Conservation (phyloP, 495 filamentous ascomycete species). For the Tuber borchii region DNA sequence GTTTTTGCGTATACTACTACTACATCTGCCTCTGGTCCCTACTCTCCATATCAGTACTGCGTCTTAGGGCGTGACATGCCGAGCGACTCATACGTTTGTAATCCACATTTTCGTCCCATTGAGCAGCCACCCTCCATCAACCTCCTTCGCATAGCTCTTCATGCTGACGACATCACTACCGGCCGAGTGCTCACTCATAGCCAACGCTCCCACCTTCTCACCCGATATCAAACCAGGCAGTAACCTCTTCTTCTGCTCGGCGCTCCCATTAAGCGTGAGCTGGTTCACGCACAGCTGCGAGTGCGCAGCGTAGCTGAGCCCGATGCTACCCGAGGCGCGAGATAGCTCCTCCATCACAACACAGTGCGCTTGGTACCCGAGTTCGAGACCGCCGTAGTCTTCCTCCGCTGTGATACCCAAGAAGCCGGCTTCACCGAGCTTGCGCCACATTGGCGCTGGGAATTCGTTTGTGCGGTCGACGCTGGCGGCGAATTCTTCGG, state of each 20-base stretch:
- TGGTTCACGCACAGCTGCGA: constrained; percentile 97
- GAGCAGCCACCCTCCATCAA: constrained; percentile 78
- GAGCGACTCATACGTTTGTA: constrained; percentile 62
- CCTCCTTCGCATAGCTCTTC: constrained; percentile 67
- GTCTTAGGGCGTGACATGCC: neutral
- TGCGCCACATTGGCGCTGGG: constrained; percentile 84
- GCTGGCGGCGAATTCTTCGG: constrained; percentile 69
- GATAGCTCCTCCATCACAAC: constrained; percentile 86
- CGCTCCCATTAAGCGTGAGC: constrained; percentile 78
- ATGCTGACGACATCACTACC: constrained; percentile 94
- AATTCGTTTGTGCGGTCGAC: constrained; percentile 87
- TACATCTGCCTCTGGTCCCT: constrained; percentile 84
- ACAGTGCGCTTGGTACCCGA: constrained; percentile 97
- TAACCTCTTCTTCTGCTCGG: constrained; percentile 69
- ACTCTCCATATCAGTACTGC: neutral
- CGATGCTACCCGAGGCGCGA: constrained; percentile 68
- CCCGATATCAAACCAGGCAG: constrained; percentile 79
- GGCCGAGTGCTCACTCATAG: constrained; percentile 89
- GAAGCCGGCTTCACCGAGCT: constrained; percentile 84
- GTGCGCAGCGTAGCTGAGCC: constrained; percentile 88
- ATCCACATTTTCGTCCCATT: constrained; percentile 99
- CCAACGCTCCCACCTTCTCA: constrained; percentile 76
- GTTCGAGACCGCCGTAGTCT: constrained; percentile 78
- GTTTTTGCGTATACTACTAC: constrained; percentile 96
- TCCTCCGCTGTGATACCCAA: constrained; percentile 93